Evolutionary conservation across 2,329 filamentous ascomycete species (phyloP).

Genomic region (Penicillium sp.): DNA sequence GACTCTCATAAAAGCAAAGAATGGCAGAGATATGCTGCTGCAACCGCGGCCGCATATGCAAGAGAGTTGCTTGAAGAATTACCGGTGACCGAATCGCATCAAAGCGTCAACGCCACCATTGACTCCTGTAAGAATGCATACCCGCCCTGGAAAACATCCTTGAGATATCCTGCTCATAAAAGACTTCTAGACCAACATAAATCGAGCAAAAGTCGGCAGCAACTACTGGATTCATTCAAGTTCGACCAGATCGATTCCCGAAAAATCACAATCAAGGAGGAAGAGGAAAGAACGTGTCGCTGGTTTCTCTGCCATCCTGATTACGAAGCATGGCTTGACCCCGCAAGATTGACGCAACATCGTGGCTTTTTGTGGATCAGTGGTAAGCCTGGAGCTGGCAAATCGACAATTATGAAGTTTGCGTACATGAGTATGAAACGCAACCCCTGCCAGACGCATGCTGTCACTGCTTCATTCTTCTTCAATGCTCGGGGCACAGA

Average conservation of each 20-base stretch:
- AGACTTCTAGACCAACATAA: not conserved
- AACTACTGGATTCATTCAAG: constrained; percentile 29
- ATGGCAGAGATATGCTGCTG: constrained; percentile 18
- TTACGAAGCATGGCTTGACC: constrained; percentile 45
- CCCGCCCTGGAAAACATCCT: no score
- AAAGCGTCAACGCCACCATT: not conserved
- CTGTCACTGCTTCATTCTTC: constrained; percentile 32
- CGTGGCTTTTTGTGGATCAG: constrained; percentile 43
- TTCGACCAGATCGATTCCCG: constrained; percentile 48
- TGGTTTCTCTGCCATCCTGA: constrained; percentile 43
- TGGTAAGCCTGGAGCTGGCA: constrained; percentile 42
- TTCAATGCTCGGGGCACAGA: constrained; percentile 29
- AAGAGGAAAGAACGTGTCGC: constrained; percentile 43
- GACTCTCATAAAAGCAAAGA: constrained; percentile 21
- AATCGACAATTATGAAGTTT: constrained; percentile 50
- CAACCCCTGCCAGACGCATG: constrained; percentile 34
- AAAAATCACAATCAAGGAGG: constrained; percentile 38
- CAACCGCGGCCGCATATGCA: constrained; percentile 26
- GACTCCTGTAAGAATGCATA: constrained; percentile 3
- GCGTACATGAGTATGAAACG: constrained; percentile 38
- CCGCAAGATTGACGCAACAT: constrained; percentile 17
- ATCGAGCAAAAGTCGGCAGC: constrained; percentile 2
- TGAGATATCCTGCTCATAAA: no score
- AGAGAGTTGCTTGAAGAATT: constrained; percentile 17
- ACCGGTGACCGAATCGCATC: constrained; percentile 2